Conservation (phyloP, 805 yeast species). For the Ogataea parapolymorpha region DNA sequence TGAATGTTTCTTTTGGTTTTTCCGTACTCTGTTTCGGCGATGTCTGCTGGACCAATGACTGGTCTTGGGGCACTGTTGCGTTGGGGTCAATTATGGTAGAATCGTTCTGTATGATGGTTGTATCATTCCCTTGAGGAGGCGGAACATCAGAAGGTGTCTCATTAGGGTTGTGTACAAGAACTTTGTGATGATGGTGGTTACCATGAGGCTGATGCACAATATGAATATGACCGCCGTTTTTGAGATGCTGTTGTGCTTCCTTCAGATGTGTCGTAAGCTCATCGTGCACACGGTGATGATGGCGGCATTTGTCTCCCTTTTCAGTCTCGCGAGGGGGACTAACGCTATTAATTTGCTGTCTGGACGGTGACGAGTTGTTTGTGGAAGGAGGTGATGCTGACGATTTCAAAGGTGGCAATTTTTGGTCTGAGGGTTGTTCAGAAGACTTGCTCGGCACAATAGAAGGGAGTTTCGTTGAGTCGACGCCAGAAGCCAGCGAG, state of each 20-base stretch:
- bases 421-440: conserved; percentile 3
- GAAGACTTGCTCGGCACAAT: conserved; percentile 8
- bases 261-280: conserved; percentile 22
- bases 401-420: conserved; percentile 10
- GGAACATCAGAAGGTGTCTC: conserved; percentile 10
- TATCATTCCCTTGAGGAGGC: conserved; percentile 19
- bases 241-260: conserved; percentile 27
- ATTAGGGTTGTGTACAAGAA: conserved; percentile 26
- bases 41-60: conserved; percentile 6
- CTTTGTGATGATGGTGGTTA: conserved; percentile 28
- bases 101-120: conserved; percentile 27
- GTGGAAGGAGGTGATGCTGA: conserved; percentile 8
- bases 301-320: conserved; percentile 20
- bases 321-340: neutral
- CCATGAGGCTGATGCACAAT: conserved; percentile 31
- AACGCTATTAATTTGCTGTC: conserved; percentile 1
- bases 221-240: conserved; percentile 29
- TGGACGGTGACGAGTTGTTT: conserved; percentile 4
- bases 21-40: conserved; percentile 5
- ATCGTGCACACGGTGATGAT: conserved; percentile 30
- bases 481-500: conserved; percentile 8
- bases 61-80: conserved; percentile 19
- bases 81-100: conserved; percentile 27
- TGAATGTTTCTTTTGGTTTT: neutral
- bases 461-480: conserved; percentile 19